Evolutionary conservation across 371 early-diverging fungal genomes (phyloP).

Genomic region (Mucor plumbeus): DNA sequence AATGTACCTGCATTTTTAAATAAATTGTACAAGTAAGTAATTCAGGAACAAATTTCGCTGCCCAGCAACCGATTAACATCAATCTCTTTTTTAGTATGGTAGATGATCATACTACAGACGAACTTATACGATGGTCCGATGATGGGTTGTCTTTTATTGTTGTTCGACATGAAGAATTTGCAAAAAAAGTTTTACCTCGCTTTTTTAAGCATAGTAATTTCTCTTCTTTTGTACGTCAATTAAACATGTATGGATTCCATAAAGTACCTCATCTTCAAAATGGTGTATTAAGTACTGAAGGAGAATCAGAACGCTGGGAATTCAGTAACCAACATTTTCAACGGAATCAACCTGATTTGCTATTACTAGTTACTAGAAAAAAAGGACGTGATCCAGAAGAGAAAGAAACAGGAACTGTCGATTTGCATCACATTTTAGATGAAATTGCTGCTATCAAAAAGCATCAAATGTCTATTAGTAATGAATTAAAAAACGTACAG

Average conservation of each 20-base stretch:
- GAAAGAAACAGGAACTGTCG: slow-evolving; percentile 56
- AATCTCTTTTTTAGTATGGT: slow-evolving; percentile 60
- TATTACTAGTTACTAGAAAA: slow-evolving; percentile 61
- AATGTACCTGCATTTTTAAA: slow-evolving; percentile 88
- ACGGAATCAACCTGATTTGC: slow-evolving; percentile 60
- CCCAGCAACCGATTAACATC: too few relatives aligned
- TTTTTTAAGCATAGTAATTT: slow-evolving; percentile 95
- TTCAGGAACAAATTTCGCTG: neutral
- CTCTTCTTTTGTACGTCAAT: slow-evolving; percentile 92
- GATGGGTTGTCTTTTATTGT: slow-evolving; percentile 80
- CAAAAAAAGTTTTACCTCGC: slow-evolving; percentile 82
- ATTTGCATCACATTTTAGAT: slow-evolving; percentile 68
- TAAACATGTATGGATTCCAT: slow-evolving; percentile 92
- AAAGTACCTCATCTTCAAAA: slow-evolving; percentile 84
- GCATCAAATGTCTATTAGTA: slow-evolving; percentile 87
- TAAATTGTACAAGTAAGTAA: slow-evolving; percentile 79
- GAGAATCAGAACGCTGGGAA: slow-evolving; percentile 69
- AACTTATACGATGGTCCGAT: slow-evolving; percentile 79
- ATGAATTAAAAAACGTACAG: slow-evolving; percentile 86
- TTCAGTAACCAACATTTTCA: slow-evolving; percentile 64
- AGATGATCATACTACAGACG: slow-evolving; percentile 67
- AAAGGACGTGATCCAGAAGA: slow-evolving; percentile 58
- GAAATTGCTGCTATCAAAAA: slow-evolving; percentile 90
- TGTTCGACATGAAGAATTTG: slow-evolving; percentile 77
- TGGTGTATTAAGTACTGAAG: slow-evolving; percentile 70